Evolutionary conservation across 495 filamentous ascomycete species (phyloP), one percentile per base, ranked within the genome.

Genomic region (Hapsidospora chrysogenum): DNA sequence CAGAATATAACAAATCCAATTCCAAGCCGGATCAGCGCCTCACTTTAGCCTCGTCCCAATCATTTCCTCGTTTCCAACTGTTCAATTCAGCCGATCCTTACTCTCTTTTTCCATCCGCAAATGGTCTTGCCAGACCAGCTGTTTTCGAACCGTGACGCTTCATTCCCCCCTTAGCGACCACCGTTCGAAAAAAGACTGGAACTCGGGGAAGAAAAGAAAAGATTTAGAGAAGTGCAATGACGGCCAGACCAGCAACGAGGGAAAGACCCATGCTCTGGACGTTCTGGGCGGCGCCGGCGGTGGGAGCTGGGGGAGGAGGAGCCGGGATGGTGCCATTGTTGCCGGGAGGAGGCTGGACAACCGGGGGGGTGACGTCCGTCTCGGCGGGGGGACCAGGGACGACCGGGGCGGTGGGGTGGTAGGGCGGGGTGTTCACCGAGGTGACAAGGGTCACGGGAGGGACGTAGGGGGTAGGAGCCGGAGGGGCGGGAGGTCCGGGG

Each of bases 191-290:
- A n/a, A n/a, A n/a, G n/a, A n/a, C n/a, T n/a, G n/a, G n/a, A n/a
- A n/a, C n/a, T n/a, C n/a, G n/a, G n/a, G n/a, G n/a, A n/a, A n/a
- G n/a, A n/a, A n/a, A n/a, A n/a, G n/a, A n/a, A n/a, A n/a, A n/a
- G n/a, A n/a, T n/a, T n/a, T n/a, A n/a, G n/a, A n/a, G n/a, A n/a
- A n/a, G n/a, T n/a, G n/a, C n/a, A n/a, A n/a, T 49, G 14, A 44
- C 38, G 27, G 49, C 56, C 23, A 54, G 23, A 11, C 6, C 37
- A 37, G 41, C 55, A 19, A 48, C 53, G 23, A 61, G 35, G 21
- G 46, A 50, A n/a, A 44, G 50, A 22, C 53, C 56, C 13, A 49
- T 56, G 20, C 43, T 35, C 34, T 58, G 43, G 11, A 33, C 37
- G 35, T 44, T 44, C 7, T 41, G 37, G 2, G 39, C 47, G 16